A percentile compares a stretch with the other conserved stretches of the same genome.
Evolutionary conservation across 148 eudicot genomes (phyloP).

Genomic region (Rhododendron molle): DNA sequence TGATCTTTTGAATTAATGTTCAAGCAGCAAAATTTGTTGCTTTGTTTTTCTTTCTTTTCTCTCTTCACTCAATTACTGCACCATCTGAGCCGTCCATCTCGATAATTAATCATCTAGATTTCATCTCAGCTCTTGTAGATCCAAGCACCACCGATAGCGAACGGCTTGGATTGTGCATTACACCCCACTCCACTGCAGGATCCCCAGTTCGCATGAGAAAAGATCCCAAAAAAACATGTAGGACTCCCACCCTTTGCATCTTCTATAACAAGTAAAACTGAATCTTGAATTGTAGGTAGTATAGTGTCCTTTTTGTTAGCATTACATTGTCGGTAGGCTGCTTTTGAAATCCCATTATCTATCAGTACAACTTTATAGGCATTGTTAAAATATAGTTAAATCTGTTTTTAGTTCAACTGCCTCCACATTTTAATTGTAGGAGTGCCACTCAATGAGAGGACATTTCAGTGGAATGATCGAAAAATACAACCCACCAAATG

Average conservation of each 20-base stretch:
- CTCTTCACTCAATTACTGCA: background rate
- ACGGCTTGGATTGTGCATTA: too few relatives aligned
- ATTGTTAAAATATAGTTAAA: background rate
- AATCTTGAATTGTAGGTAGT: background rate
- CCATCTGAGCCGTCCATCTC: background rate
- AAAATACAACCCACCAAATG: background rate
- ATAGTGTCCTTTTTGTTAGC: background rate
- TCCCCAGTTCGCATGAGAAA: background rate
- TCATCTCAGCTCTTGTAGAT: background rate
- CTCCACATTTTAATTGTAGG: background rate
- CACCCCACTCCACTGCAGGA: too few relatives aligned
- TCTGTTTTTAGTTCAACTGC: background rate
- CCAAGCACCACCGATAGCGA: background rate
- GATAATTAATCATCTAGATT: too few relatives aligned
- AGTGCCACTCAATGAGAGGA: background rate
- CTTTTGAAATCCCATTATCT: too few relatives aligned
- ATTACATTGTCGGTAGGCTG: too few relatives aligned
- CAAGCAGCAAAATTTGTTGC: too few relatives aligned
- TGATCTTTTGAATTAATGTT: too few relatives aligned
- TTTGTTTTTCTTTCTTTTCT: background rate
- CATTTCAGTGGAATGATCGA: background rate
- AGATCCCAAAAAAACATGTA: background rate
- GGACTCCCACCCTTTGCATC: background rate
- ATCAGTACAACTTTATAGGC: too few relatives aligned
- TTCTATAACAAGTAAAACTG: background rate